Evolutionary conservation across 495 filamentous ascomycete species (phyloP), one percentile per base, ranked within the genome.

Genomic region (Aspergillus panamensis): DNA sequence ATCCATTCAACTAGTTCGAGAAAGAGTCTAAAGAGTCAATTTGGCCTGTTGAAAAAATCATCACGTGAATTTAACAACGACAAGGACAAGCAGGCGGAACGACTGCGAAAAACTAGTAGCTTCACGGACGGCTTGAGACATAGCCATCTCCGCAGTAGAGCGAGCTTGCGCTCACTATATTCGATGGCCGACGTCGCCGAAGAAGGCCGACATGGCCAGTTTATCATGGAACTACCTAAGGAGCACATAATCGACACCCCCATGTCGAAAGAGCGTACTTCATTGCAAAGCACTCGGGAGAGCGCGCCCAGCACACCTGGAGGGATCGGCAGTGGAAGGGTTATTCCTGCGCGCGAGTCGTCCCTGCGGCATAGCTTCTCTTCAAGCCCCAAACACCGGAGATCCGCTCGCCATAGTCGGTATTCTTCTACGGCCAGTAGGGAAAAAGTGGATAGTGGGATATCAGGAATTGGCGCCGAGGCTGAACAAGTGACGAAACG

Each of bases 291-390:
- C 35, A 62, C 65, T 3, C 70, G 66, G 12, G 71, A 76, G 16
- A 58, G 62, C 39, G 50, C 68, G 30, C 56, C 61, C 16, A 64
- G 60, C 30, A 74, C 68, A 25, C 77, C 73, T 2, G 76, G 77
- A 16, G 73, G 73, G 1, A 75, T 79, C 50, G 76, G 77, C 53
- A 78, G 74, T 51, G 77, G 77, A 8, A 48, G 80, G 68, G 59
- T 80, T 9, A 88, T 91, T 48, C 87, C 87, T 6, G 75, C 80
- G 4, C 77, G 87, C 53, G 86, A 89, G 48, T 90, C 87, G 1
- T 89, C 86, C 7, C 65, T 90, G 39, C 76, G 86, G 40, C 87
- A 87, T 59, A 78, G 69, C 29, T 70, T 69, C 43, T 73, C 71
- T 20, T 70, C 68, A 7, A 64, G 69, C 50, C 69, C 74, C 8